Base-by-base conservation (phyloP, 768 basidiomycete species). In the Psilocybe sp. region DNA sequence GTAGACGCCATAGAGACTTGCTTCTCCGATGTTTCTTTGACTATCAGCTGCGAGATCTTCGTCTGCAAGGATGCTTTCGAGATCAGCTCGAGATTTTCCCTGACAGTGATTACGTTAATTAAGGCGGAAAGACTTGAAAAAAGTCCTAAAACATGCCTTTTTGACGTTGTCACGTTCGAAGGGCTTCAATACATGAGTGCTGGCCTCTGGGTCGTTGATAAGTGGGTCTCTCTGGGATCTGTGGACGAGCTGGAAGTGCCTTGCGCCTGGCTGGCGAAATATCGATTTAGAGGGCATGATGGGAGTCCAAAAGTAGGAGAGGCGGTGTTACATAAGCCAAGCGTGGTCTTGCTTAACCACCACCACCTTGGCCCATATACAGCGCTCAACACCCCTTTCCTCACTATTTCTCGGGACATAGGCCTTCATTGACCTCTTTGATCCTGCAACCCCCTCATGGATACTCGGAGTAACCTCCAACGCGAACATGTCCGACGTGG, bases 211-310 rank as follows among this genome's bases (percentile, higher is more conserved):
- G 60, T 98, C 95, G 61, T 98, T 87, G 56, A 94, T 92, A 43
- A 96, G 81, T 2, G 97, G 97, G 70, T 98, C 97, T 39, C 96
- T 75, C 62, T 94, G 94, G 7, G 95, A 98, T 52, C 97, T 81
- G 65, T 98, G 93, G 16, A 99, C 95, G 35, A 99, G 89, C 72
- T 98, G 95, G 60, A 96, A 98, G 64, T 98, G 95, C 61, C 86
- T 84, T 48, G 88, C 85, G 16, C 90, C 92, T 7, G 96, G 90
- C 57, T 85, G 86, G 51, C 92, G 84, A 73, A 91, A 99, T 55
- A 94, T 79, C 12, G 94, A 95, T 71, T 56, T 56, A 23, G 55
- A 56, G 57, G 77, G 72, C 89, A 91, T 91, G 58, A 51, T 64
- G 55, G 54, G 52, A 50, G 64, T 61, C 53, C 50, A 48, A 57